These are phyloP conservation scores for Geosiphon pyriformis DNA, from an alignment of 192 early-diverging fungal species.

Conservation along the genomic window DNA sequence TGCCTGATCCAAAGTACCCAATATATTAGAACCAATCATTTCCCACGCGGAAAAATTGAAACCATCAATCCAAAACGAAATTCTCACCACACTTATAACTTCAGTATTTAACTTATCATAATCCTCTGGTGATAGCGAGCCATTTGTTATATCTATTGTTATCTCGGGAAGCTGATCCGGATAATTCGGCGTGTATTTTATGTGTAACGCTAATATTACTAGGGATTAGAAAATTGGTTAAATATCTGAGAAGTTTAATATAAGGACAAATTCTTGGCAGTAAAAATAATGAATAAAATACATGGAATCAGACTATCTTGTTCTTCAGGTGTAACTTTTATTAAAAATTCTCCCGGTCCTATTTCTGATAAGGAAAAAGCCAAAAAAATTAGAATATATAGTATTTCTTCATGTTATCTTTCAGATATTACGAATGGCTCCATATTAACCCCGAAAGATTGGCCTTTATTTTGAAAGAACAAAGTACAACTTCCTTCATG, in stretches of 20 bases:
- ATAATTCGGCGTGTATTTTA: constrained; percentile 69
- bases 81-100: constrained; percentile 25
- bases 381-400: constrained; percentile 19
- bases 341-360: constrained; percentile 49
- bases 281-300: constrained; percentile 27
- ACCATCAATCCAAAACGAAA: no score
- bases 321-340: constrained; percentile 58
- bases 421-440: no score
- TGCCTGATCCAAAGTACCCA: no score
- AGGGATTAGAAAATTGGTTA: background rate
- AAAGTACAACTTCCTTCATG: no score
- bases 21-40: constrained; percentile 5
- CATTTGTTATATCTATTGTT: constrained; percentile 48
- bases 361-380: constrained; percentile 26
- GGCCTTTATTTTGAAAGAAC: no score
- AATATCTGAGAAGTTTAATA: no score
- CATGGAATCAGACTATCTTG: constrained; percentile 53
- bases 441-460: no score
- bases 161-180: constrained; percentile 66
- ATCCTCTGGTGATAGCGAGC: constrained; percentile 35
- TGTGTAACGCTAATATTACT: constrained; percentile 45
- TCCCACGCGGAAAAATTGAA: no score
- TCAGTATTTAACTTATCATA: constrained; percentile 29
- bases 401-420: no score
- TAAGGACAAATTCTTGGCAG: no score